A percentile compares a stretch with the other conserved stretches of the same genome.
Evolutionary conservation across 2,329 filamentous ascomycete genomes (phyloP).

Genomic region (Exophiala calicioides): DNA sequence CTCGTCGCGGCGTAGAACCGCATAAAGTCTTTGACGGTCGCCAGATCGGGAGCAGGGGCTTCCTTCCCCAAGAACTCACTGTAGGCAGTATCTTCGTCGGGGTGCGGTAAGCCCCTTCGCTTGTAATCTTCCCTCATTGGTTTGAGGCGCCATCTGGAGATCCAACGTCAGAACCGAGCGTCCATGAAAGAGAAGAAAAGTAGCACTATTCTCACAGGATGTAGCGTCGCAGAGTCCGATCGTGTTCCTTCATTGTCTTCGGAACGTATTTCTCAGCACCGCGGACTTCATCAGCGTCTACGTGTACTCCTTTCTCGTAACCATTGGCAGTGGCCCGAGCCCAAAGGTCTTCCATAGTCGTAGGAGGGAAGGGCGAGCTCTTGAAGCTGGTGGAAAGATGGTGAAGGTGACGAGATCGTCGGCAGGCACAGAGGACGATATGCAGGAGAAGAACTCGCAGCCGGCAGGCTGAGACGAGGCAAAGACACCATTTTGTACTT

Average conservation of each 20-base stretch:
- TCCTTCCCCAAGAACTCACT: conserved; percentile 1
- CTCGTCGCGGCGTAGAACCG: conserved; percentile 22
- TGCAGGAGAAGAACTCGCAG: too few species aligned
- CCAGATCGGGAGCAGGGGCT: conserved; percentile 14
- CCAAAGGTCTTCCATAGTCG: conserved; percentile 6
- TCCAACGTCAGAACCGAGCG: background rate
- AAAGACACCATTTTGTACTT: too few species aligned
- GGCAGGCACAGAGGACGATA: too few species aligned
- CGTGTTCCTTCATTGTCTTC: conserved; percentile 12
- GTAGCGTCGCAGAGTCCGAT: conserved; percentile 11
- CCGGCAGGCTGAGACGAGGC: too few species aligned
- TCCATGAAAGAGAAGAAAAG: background rate
- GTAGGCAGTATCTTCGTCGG: conserved; percentile 7
- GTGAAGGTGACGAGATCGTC: too few species aligned
- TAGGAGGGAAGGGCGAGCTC: too few species aligned
- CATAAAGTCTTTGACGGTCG: conserved; percentile 25
- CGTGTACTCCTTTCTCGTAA: conserved; percentile 2
- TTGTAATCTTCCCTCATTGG: conserved; percentile 9
- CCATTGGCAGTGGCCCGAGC: conserved; percentile 9
- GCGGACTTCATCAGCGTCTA: conserved; percentile 4
- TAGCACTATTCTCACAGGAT: conserved; percentile 7
- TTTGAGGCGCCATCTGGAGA: conserved; percentile 5
- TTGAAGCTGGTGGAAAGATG: too few species aligned
- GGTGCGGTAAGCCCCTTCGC: conserved; percentile 10
- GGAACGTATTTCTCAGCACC: conserved; percentile 12